Base-by-base conservation (phyloP, 208 protist species). In the Crithidia sp. region DNA sequence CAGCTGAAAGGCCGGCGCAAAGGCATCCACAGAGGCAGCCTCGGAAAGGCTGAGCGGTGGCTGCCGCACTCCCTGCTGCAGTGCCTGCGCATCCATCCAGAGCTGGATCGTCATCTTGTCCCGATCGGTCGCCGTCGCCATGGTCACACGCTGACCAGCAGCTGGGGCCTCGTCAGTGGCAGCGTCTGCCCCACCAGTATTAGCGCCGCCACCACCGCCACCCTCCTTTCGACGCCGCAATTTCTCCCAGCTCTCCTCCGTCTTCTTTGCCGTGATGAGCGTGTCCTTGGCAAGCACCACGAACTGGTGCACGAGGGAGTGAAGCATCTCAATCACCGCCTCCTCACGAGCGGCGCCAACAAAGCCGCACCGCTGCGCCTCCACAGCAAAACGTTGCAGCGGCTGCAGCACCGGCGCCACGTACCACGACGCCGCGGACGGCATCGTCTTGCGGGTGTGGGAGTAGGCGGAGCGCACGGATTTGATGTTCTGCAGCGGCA, bases 101-200 rank as follows among this genome's bases (percentile, higher is more conserved):
- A 97, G 79, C 74, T 97, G 93, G 39, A 95, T 57, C 40, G 83
- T 85, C 89, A 97, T 95, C 67, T 95, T 95, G 71, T 97, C 93
- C 44, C 87, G 82, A 60, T 95, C 91, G 12, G 88, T 87, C n/a
- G 85, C 85, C 14, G 85, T 87, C 47, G 93, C 90, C 17, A 77
- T 57, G 0, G 82, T 87, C 7, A 76, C 81, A 12, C 85, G 81
- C 40, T 64, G 60, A 84, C 90, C 5, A 83, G 73, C 16, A 90
- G 37, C 17, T 92, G 82, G 16, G 81, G 86, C 17, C 91, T 82
- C 43, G 68, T 72, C 10, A 80, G 81, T 16, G 89, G 70, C 41
- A 7, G 54, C 54, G 36, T 61, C 65, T 2, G 54, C 65, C 10
- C 37, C 47, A n/a, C 63, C 63, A 17, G 41, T 12, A 36, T 4